Evolutionary conservation across 306 rosid species (phyloP), one percentile per base, ranked within the genome.

Genomic region (Astragalus membranaceus): DNA sequence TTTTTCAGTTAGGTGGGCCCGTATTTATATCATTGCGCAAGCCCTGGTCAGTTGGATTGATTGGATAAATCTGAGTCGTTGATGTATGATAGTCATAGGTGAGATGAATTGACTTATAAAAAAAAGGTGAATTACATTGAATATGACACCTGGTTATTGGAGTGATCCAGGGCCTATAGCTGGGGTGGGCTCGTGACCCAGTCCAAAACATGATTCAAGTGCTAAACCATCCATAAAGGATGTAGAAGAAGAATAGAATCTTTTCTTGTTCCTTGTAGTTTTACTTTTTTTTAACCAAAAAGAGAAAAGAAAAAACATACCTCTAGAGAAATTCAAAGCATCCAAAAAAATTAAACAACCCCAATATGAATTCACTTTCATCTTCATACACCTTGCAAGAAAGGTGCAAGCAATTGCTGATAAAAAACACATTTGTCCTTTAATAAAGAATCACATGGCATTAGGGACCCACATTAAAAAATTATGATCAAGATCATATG

Each of bases 311-410:
- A 63, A 82, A 84, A 78, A 82, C 68, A 74, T 47, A 43, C 49
- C 74, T 72, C 84, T 20, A 75, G 70, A 71, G 85, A 82, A 84
- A 70, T 69, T 75, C 78, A 68, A 70, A 75, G 85, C 87, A 79
- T 78, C 87, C 86, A 80, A 70, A 83, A 84, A 10, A 13, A n/a
- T n/a, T n/a, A n/a, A n/a, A n/a, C n/a, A 39, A 37, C 60, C 43
- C 64, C 74, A 69, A 75, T 67, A 73, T 59, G 80, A 78, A 74
- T 36, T 61, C 66, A 54, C 67, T 64, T 36, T 73, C 74, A 53
- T 72, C 84, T 47, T 49, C 64, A 17, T n/a, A 44, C 42, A 54
- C 48, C 69, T 64, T 55, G 43, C 64, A 66, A 37, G 62, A 81
- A 23, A 23, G 26, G 26, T 23, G 26, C 26, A 1, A 23, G 26